Evolutionary conservation across 139 green algal species (phyloP), one percentile per base, ranked within the genome.

Genomic region (Chlamydomonas urium): DNA sequence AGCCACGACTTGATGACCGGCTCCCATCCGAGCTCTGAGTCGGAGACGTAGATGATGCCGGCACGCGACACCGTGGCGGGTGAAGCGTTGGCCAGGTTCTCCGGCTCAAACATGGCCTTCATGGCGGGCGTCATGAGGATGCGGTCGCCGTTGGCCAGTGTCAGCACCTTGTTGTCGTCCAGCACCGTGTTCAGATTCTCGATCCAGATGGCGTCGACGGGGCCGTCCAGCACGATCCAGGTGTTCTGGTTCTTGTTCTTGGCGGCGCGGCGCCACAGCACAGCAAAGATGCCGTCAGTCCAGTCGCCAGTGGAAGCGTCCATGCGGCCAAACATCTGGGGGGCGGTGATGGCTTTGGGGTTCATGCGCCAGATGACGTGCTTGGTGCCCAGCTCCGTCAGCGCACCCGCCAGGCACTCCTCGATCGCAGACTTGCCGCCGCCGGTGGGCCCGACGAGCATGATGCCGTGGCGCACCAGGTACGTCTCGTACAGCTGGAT

Each of bases 131-230:
- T 93, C 94, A 98, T 98, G 3, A 90, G 84, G 71, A 98, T 96
- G 75, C 94, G 90, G 75, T 98, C 94, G 47, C 93, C 93, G 75
- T 97, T 98, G 50, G 94, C 92, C 71, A 98, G 83, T 17, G 93
- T 98, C n/a, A 98, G 81, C 50, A 97, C 87, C 82, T 96, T 96
- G 86, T 97, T 97, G 83, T 97, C 93, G 56, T 98, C 93, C 42
- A 98, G 85, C 69, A 98, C 93, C 3, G 93, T 97, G 85, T 98
- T 98, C 42, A 97, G 83, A 79, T 97, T 97, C 83, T 98, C 94
- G 75, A 98, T 98, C 94, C 94, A 98, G 74, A 98, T 94, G 47
- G 94, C 93, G 61, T 98, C 94, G 56, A 98, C 91, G 14, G 93
- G 93, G 2, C 94, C 94, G 72, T 98, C 94, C 42, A 98, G 89